A percentile compares a stretch with the other conserved stretches of the same genome.
phyloP scores from a whole-genome alignment of 2,329 filamentous ascomycete genomes.

The Alternaria viburni region DNA sequence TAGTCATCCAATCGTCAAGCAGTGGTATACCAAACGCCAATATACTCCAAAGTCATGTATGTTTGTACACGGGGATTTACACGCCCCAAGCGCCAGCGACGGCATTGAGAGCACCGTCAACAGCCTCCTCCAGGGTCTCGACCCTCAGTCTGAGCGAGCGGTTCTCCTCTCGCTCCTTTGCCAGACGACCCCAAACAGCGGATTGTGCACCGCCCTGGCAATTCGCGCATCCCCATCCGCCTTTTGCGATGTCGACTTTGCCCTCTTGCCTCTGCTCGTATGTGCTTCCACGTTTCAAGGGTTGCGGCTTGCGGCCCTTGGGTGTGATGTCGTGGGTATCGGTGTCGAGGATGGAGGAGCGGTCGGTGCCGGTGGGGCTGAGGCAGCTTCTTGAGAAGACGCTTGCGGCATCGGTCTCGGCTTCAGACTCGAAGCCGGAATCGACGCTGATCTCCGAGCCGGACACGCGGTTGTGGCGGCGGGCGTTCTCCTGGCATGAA shows the following conservation, averaged over 20 bases:
- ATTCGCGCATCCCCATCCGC: conserved; percentile 42
- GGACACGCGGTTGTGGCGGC: conserved; percentile 42
- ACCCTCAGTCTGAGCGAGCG: conserved; percentile 59
- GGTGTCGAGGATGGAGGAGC: conserved; percentile 44
- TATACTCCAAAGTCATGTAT: conserved; percentile 8
- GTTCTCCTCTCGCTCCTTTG: conserved; percentile 63
- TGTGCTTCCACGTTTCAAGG: conserved; percentile 32
- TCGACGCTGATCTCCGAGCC: conserved; percentile 53
- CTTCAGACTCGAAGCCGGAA: conserved; percentile 66
- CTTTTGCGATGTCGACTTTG: conserved; percentile 32
- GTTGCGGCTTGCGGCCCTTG: conserved; percentile 42
- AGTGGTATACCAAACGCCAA: conserved; percentile 9
- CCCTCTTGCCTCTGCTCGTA: conserved; percentile 53
- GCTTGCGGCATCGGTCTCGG: conserved; percentile 57
- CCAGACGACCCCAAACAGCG: conserved; percentile 60
- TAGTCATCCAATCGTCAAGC: conserved; percentile 1
- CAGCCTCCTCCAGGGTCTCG: conserved; percentile 59
- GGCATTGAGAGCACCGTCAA: conserved; percentile 64
- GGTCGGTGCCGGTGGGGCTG: conserved; percentile 43
- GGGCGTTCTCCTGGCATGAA: conserved; percentile 23
- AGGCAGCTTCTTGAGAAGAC: conserved; percentile 49
- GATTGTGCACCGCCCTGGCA: conserved; percentile 47
- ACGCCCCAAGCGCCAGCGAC: conserved; percentile 49
- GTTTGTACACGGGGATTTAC: conserved; percentile 12
- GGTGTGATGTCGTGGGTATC: conserved; percentile 40